Evolutionary conservation across 2,329 filamentous ascomycete species (phyloP), one percentile per base, ranked within the genome.

Genomic region (Apiospora koreana): DNA sequence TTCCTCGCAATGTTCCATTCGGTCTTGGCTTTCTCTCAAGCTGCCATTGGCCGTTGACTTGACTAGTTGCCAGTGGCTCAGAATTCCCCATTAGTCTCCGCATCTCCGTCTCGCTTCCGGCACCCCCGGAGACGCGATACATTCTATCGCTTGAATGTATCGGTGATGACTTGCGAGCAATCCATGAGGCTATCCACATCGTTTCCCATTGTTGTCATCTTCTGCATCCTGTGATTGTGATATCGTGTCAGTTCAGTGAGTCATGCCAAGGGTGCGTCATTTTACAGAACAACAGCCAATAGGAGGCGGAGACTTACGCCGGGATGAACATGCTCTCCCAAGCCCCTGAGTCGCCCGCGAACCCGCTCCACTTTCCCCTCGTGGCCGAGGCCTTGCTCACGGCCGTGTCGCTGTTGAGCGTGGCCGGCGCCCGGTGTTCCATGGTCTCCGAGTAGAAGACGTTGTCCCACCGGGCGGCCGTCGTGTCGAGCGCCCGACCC

Each of bases 391-490:
- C 73, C 65, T 75, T 75, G 64, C 72, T 73, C 16, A 79, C 71
- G 67, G 67, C 75, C 48, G 68, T 70, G 65, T 79, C 78, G 70
- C 75, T 77, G 54, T 71, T 71, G 12, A 79, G 68, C 50, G 72
- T 76, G 18, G 75, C 46, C 8, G 76, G 72, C 4, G 73, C 74
- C 25, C 35, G 72, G 23, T 74, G 74, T 41, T 75, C 72, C 8
- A 72, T 70, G 74, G 82, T 83, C 76, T 83, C 76, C n/a, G 77
- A 73, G 75, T 87, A 89, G 75, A 84, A 89, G 9, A 79, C 76
- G 0, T 82, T 82, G 71, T 89, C 86, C 85, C 85, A 88, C 0
- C 83, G 77, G 18, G 80, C 82, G 0, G 83, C 84, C 0, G 86
- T 87, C 6, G 81, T 79, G 73, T 88, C 86, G 70, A 86, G 82